Percentiles rank a stretch among this genome's conserved stretches.
Conservation (phyloP, 768 basidiomycete species). For the Lyophyllum shimeji region DNA sequence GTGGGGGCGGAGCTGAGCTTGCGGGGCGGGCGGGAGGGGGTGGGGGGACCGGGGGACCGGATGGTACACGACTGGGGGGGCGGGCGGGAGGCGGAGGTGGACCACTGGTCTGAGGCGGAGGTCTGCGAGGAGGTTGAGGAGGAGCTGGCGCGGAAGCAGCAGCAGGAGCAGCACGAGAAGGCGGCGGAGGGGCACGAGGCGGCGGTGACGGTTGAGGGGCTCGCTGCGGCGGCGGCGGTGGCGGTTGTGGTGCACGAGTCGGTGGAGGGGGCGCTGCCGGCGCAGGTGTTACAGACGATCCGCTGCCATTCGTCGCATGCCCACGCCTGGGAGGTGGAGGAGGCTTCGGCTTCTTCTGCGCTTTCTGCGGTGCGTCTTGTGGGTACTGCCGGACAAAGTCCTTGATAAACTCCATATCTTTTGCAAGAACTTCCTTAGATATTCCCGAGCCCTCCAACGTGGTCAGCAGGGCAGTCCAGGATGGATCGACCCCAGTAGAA, state of each 20-base stretch:
- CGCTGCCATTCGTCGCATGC: conserved; percentile 34
- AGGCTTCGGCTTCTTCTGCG: conserved; percentile 41
- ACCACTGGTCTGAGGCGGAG: conserved; percentile 11
- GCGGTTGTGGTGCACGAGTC: conserved; percentile 31
- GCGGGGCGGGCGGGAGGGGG: conserved; percentile 8
- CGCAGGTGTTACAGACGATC: conserved; percentile 34
- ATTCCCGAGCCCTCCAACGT: conserved; percentile 68
- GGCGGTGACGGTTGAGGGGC: conserved; percentile 30
- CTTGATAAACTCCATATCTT: conserved; percentile 89
- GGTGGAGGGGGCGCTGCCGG: conserved; percentile 32
- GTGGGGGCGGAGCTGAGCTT: conserved; percentile 16
- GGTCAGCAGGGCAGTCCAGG: conserved; percentile 76
- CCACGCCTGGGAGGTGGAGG: conserved; percentile 51
- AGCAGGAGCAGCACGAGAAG: conserved; percentile 10
- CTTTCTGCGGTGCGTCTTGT: conserved; percentile 35
- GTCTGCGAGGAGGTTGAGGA: conserved; percentile 17
- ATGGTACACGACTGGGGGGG: conserved; percentile 7
- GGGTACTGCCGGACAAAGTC: conserved; percentile 65
- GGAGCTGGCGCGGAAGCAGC: conserved; percentile 21
- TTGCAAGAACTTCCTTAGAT: conserved; percentile 61
- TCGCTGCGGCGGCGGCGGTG: conserved; percentile 23
- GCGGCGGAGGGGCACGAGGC: conserved; percentile 21
- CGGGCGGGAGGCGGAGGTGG: conserved; percentile 21
- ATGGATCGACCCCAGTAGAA: conserved; percentile 84
- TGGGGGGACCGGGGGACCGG: conserved; percentile 10